phyloP scores from a whole-genome alignment of 345 rosid species.

The Luvunga scandens region DNA sequence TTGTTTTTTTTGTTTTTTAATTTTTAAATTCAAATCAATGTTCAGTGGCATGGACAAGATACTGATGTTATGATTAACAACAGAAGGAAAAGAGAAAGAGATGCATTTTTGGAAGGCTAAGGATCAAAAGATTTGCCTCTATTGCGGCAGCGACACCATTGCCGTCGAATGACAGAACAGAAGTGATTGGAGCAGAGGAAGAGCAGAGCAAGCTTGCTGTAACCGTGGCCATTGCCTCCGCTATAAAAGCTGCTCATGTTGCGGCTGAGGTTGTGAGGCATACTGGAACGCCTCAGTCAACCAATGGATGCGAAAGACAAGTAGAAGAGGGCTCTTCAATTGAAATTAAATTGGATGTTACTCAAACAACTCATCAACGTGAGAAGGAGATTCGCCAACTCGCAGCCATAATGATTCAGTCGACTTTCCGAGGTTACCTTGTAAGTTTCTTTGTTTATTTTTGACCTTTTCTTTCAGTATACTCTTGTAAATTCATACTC shows the following conservation, averaged over 20 bases:
- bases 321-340: slow-evolving; percentile 14
- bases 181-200: slow-evolving; percentile 22
- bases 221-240: slow-evolving; percentile 46
- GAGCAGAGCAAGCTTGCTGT: slow-evolving; percentile 46
- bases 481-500: not conserved
- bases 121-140: slow-evolving; percentile 45
- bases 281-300: slow-evolving; percentile 27
- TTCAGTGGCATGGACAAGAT: slow-evolving; percentile 2
- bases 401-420: slow-evolving; percentile 66
- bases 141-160: slow-evolving; percentile 50
- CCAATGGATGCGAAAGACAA: slow-evolving; percentile 29
- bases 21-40: not conserved
- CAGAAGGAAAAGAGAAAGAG: slow-evolving; percentile 64
- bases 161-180: slow-evolving; percentile 23
- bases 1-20: not conserved
- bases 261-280: slow-evolving; percentile 52
- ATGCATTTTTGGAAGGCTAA: slow-evolving; percentile 70
- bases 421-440: slow-evolving; percentile 71
- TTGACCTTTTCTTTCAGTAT: not conserved
- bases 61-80: not conserved
- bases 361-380: slow-evolving; percentile 9
- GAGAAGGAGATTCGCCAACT: slow-evolving; percentile 30
- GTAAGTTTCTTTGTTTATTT: slow-evolving; percentile 37
- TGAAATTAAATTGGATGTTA: slow-evolving; percentile 16
- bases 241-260: slow-evolving; percentile 46